phyloP scores from a whole-genome alignment of 768 basidiomycete species.

The Mycena rebaudengoi region DNA sequence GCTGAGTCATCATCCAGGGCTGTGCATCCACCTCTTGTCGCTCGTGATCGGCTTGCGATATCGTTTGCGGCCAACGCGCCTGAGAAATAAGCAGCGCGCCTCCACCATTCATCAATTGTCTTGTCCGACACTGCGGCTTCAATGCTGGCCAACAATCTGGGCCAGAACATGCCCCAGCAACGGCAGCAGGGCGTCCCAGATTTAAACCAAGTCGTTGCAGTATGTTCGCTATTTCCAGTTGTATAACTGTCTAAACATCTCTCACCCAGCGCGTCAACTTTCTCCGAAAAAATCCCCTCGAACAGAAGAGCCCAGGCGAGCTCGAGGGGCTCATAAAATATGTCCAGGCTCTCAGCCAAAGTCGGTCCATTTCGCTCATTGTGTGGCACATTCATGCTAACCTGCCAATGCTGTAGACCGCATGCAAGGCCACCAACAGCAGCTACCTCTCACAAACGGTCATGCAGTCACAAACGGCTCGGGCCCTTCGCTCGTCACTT shows the following conservation, averaged over 20 bases:
- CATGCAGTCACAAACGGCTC: conserved; percentile 28
- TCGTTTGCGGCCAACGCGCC: conserved; percentile 25
- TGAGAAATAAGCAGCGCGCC: not conserved
- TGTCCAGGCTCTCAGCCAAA: conserved; percentile 52
- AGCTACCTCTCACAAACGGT: conserved; percentile 50
- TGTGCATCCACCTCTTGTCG: conserved; percentile 9
- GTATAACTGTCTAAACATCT: conserved; percentile 20
- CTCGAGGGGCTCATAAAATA: conserved; percentile 57
- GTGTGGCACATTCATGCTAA: conserved; percentile 9
- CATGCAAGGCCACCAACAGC: conserved; percentile 36
- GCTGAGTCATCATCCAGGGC: conserved; percentile 29
- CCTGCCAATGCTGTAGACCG: conserved; percentile 10
- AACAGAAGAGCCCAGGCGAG: conserved; percentile 57
- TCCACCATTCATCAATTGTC: not conserved
- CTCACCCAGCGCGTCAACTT: conserved; percentile 54
- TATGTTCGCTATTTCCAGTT: conserved; percentile 35
- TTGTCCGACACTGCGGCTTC: conserved; percentile 1
- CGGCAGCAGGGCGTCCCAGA: conserved; percentile 44
- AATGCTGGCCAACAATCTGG: conserved; percentile 49
- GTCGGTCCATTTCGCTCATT: conserved; percentile 25
- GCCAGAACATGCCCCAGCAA: conserved; percentile 44
- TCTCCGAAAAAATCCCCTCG: conserved; percentile 58
- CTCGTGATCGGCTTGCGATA: conserved; percentile 31
- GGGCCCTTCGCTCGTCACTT: conserved; percentile 42
- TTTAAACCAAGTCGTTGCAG: conserved; percentile 53